phyloP scores from a whole-genome alignment of 352 stramenopile species.

The Phytophthora melonis region DNA sequence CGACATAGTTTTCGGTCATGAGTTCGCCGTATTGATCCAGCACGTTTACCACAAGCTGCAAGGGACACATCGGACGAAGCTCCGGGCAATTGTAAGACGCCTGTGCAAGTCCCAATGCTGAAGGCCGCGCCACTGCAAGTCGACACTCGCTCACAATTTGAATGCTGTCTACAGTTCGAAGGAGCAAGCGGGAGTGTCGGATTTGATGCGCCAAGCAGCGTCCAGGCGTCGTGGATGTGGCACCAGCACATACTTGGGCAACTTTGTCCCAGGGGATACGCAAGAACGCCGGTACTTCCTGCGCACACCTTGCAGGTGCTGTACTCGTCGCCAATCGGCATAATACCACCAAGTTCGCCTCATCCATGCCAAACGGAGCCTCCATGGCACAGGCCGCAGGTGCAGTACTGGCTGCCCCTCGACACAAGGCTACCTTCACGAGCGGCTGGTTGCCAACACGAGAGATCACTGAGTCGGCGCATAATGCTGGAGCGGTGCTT shows the following conservation, averaged over 20 bases:
- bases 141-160: constrained; percentile 48
- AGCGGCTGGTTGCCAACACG: constrained; percentile 23
- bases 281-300: constrained; percentile 33
- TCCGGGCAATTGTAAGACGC: constrained; percentile 59
- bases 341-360: constrained; percentile 41
- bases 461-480: constrained; percentile 34
- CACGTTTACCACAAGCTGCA: constrained; percentile 50
- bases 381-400: constrained; percentile 46
- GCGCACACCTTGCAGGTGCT: constrained; percentile 51
- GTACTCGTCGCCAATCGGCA: constrained; percentile 45
- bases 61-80: constrained; percentile 52
- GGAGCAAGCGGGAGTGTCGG: constrained; percentile 21
- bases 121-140: constrained; percentile 23
- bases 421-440: constrained; percentile 43
- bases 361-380: constrained; percentile 58
- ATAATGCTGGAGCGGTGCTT: constrained; percentile 46
- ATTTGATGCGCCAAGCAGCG: constrained; percentile 54
- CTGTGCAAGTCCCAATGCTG: constrained; percentile 52
- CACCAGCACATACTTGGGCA: constrained; percentile 44
- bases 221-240: constrained; percentile 47
- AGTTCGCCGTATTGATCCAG: constrained; percentile 67
- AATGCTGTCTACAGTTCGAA: constrained; percentile 25
- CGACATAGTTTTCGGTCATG: constrained; percentile 33
- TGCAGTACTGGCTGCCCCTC: constrained; percentile 33
- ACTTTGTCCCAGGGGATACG: constrained; percentile 41